Evolutionary conservation across 1,139 yeast genomes (phyloP).

Genomic region (Protomyces macrosporus): DNA sequence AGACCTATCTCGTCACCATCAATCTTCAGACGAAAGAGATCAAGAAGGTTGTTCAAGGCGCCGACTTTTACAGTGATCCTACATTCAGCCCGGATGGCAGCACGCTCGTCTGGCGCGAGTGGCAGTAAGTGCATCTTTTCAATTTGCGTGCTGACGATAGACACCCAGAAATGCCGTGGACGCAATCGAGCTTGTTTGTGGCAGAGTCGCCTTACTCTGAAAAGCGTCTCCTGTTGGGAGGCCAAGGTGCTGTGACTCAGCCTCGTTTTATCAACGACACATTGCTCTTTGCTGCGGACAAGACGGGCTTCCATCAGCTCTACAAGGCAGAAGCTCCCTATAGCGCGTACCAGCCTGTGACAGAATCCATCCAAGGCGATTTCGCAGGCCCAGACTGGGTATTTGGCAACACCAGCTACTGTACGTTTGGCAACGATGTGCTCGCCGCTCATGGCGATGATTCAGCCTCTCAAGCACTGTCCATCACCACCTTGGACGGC

Average conservation of each 20-base stretch:
- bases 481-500: not conserved
- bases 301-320: constrained; percentile 14
- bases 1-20: constrained; percentile 12
- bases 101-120: constrained; percentile 14
- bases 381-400: constrained; percentile 18
- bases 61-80: constrained; percentile 18
- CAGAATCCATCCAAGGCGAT: constrained; percentile 3
- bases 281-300: constrained; percentile 6
- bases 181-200: constrained; percentile 4
- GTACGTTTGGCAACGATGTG: not conserved
- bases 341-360: not conserved
- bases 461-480: not conserved
- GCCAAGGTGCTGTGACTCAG: constrained; percentile 15
- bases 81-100: constrained; percentile 16
- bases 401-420: constrained; percentile 5
- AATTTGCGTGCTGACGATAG: not conserved
- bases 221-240: not conserved
- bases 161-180: constrained; percentile 26
- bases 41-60: not conserved
- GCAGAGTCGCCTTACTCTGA: not conserved
- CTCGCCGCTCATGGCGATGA: not conserved
- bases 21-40: not conserved
- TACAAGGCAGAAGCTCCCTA: constrained; percentile 11
- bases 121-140: not conserved
- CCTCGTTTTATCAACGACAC: constrained; percentile 5